These are phyloP conservation scores for Rutstroemia sp. DNA, from an alignment of 2,329 filamentous ascomycete species.

Conservation along the genomic window DNA sequence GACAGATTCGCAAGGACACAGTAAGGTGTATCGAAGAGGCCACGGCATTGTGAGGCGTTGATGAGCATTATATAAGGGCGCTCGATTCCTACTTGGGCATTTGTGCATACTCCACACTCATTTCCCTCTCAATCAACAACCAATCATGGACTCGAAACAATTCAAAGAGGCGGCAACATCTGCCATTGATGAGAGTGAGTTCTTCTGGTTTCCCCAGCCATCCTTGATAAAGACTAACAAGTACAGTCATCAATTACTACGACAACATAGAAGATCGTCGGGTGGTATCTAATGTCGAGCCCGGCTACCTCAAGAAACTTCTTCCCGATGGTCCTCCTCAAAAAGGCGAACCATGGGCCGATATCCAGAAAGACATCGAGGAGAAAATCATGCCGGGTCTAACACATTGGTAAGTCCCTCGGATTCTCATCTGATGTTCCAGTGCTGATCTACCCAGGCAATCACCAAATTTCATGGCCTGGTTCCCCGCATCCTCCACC, in stretches of 20 bases:
- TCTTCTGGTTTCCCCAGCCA: not conserved
- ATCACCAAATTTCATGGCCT: constrained; percentile 90
- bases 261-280: constrained; percentile 61
- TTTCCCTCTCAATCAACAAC: not conserved
- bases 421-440: not conserved
- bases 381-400: constrained; percentile 83
- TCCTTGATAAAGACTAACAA: not conserved
- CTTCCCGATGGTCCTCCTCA: constrained; percentile 61
- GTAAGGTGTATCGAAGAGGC: too few species aligned
- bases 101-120: not conserved
- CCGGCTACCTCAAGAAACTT: constrained; percentile 77
- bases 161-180: constrained; percentile 72
- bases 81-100: too few species aligned
- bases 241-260: constrained; percentile 73
- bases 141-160: constrained; percentile 66
- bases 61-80: too few species aligned
- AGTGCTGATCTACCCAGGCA: constrained; percentile 43
- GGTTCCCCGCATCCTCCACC: constrained; percentile 77
- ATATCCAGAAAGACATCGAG: constrained; percentile 79
- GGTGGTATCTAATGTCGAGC: constrained; percentile 71
- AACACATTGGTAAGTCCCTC: constrained; percentile 63
- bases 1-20: too few species aligned
- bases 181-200: constrained; percentile 75
- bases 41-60: too few species aligned
- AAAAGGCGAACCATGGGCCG: constrained; percentile 64